Base-by-base conservation (phyloP, 2,329 filamentous ascomycete genomes). In the Pseudogymnoascus sp. region DNA sequence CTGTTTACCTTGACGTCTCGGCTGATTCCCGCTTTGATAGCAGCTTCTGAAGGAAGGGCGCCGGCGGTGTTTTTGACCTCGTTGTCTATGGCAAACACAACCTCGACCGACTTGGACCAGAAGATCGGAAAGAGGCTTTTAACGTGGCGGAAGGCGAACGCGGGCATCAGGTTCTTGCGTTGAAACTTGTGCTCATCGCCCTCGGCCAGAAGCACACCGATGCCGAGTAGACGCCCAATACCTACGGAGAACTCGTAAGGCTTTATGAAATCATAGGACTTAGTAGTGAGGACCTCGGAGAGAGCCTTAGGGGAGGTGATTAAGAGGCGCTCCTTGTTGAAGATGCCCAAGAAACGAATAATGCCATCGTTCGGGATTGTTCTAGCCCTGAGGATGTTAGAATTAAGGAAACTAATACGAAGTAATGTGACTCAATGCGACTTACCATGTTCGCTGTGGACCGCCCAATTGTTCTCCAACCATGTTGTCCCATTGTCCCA, bases 131-230 rank as follows among this genome's bases (percentile, higher is more conserved):
- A 95, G 12, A 96, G 77, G 64, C 93, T 84, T 72, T 95, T 96
- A 73, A 96, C 80, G 70, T 96, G 90, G 21, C 91, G 84, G 71
- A 91, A 96, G n/a, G 86, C 82, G 74, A 96, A 96, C 1, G 91
- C 90, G 0, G 91, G 91, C 77, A 88, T 85, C 16, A 96, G 82
- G 64, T 88, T 86, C 73, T 89, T 92, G 56, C 93, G 83, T 77
- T 92, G 89, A 69, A 84, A 78, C 77, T 89, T 95, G 75, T 97
- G 93, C 70, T 93, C 90, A 11, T 96, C 90, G n/a, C 93, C 93
- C 75, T 97, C 93, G 1, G 91, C 89, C 9, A 97, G 78, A 38
- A 97, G 76, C 12, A 93, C 77, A 8, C 90, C 89, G 11, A 87
- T 76, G 8, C 91, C 88, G 11, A 93, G 78, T 25, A 92, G 78